Evolutionary conservation across 805 yeast species (phyloP), one percentile per base, ranked within the genome.

Genomic region (Wickerhamomyces rabaulensis): DNA sequence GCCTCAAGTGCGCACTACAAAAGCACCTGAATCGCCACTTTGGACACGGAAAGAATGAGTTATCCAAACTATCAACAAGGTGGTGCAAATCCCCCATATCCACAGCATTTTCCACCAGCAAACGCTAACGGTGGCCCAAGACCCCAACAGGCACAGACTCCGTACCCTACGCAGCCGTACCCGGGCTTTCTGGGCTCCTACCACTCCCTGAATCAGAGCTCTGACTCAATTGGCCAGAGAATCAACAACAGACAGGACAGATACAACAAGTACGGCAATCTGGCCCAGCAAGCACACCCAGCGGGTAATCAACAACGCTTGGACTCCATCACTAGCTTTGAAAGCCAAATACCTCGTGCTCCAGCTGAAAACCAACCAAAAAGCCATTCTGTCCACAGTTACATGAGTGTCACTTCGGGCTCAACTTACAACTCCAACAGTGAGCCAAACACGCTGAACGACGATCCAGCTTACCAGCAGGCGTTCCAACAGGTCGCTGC

Each of bases 91-190:
- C 37, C 37, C 7, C 39, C 22, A 36, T 36, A 36, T 36, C 23
- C 39, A 20, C 39, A 20, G 9, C 23, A 20, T 4, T 13, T 19
- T 9, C n/a, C 23, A 12, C 39, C 39, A n/a, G 12, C 13, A 8
- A 19, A 20, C 7, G 39, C 36, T 15, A n/a, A 33, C 4, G 12
- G 17, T 9, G 17, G 20, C 4, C 36, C 9, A 33, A n/a, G 16
- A 9, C 36, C 20, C 4, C 36, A 36, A 20, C 22, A 36, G 9
- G 4, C 25, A 20, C 22, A 20, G 9, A 19, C 50, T 20, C 55
- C 55, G 2, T 53, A 53, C 22, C 57, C 57, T n/a, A 39, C 45
- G 7, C 35, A 43, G 20, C 55, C 54, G 5, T 53, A 46, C 26
- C 57, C 57, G 1, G 54, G 52, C 4, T 50, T 46, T 20, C 6